phyloP scores from a whole-genome alignment of 306 rosid species.

The Acacia acuminata region DNA sequence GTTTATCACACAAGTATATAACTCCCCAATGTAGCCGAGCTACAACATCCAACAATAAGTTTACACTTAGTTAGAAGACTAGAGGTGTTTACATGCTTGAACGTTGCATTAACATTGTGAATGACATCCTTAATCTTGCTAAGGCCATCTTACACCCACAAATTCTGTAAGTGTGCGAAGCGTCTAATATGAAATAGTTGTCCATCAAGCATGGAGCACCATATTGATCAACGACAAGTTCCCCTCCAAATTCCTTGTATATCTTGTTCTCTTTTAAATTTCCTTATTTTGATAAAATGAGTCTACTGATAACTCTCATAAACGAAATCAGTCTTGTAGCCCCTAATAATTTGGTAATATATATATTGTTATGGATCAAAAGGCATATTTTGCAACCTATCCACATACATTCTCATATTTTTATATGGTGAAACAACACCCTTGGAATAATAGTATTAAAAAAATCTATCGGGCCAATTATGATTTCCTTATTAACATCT shows the following conservation, averaged over 20 bases:
- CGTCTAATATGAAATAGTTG: neutral
- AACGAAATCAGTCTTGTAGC: constrained; percentile 2
- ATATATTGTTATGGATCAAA: neutral
- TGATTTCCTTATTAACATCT: neutral
- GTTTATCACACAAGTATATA: neutral
- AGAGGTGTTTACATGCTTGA: neutral
- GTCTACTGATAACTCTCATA: neutral
- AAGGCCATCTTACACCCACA: neutral
- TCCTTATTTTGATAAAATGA: neutral
- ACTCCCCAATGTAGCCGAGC: neutral
- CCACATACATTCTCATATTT: neutral
- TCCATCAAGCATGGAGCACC: neutral
- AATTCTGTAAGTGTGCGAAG: neutral
- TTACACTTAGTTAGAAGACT: neutral
- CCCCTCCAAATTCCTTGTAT: neutral
- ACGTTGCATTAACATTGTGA: neutral
- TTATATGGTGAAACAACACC: neutral
- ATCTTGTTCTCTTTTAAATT: neutral
- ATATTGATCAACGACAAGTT: neutral
- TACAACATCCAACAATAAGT: neutral
- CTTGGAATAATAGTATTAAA: neutral
- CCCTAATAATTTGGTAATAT: neutral
- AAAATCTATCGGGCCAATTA: constrained; percentile 5
- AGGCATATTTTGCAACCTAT: neutral
- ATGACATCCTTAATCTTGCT: neutral